Conservation (phyloP, 805 yeast genomes). For the Lachancea lanzarotensis region DNA sequence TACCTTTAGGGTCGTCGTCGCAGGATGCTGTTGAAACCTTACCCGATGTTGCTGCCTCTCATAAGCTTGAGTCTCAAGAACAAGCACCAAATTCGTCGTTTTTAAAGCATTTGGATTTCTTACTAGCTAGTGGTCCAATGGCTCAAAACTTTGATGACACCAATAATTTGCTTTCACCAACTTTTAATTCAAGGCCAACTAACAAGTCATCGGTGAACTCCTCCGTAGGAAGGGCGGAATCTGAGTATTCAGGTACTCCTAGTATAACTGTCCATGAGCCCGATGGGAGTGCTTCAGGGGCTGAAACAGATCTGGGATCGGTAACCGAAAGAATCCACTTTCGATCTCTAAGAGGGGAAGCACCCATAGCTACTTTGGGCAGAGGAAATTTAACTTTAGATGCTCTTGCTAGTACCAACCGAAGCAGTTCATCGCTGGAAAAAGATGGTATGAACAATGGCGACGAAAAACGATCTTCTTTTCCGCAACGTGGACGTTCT, state of each 20-base stretch:
- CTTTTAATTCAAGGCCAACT: not conserved
- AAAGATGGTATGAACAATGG: not conserved
- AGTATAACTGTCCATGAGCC: constrained; percentile 5
- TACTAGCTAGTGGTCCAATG: constrained; percentile 21
- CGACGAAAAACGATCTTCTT: not conserved
- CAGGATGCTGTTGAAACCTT: not conserved
- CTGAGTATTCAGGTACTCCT: constrained; percentile 1
- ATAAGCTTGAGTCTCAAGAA: not conserved
- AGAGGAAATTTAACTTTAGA: constrained; percentile 45
- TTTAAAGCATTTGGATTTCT: constrained; percentile 33
- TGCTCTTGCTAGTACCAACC: constrained; percentile 17
- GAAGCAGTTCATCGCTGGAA: constrained; percentile 2
- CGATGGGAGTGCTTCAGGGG: constrained; percentile 2
- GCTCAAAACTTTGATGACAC: not conserved
- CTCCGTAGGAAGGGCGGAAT: not conserved
- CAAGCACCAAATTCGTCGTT: constrained; percentile 24
- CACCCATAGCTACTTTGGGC: constrained; percentile 46
- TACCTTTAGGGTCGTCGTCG: not conserved
- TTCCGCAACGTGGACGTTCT: not conserved
- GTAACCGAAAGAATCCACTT: constrained; percentile 24
- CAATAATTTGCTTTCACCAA: constrained; percentile 3
- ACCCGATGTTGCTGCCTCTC: not conserved
- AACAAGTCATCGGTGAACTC: not conserved
- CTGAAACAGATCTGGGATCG: constrained; percentile 17
- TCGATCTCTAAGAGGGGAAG: constrained; percentile 36